Conservation (phyloP, 2,329 filamentous ascomycete species). For the Xylariaceae sp. region DNA sequence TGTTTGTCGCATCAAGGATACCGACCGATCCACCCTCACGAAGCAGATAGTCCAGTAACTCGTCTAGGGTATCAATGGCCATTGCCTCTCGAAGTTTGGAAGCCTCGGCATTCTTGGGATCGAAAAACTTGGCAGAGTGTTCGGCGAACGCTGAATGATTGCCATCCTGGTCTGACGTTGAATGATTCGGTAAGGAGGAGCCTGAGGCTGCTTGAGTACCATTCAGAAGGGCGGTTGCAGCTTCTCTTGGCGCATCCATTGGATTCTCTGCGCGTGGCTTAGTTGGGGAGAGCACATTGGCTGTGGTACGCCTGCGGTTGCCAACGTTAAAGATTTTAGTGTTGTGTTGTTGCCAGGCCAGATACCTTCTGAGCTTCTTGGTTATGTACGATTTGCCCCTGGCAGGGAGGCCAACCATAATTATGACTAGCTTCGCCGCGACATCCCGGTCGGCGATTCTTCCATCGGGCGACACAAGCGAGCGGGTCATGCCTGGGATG, state of each 20-base stretch:
- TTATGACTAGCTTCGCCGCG: conserved; percentile 92
- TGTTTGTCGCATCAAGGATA: conserved; percentile 97
- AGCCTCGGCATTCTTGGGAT: conserved; percentile 84
- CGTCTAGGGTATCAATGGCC: conserved; percentile 89
- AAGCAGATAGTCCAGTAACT: conserved; percentile 88
- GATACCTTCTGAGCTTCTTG: conserved; percentile 93
- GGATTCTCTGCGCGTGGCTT: conserved; percentile 42
- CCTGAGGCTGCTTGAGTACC: conserved; percentile 44
- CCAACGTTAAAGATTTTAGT: conserved; percentile 97
- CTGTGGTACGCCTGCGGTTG: conserved; percentile 82
- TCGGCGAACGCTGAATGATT: conserved; percentile 59
- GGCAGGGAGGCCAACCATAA: conserved; percentile 97
- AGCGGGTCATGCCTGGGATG: conserved; percentile 94
- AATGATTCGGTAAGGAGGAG: conserved; percentile 45
- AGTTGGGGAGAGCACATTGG: conserved; percentile 56
- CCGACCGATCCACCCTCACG: conserved; percentile 84
- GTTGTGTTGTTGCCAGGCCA: conserved; percentile 97
- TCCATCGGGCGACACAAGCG: conserved; percentile 93
- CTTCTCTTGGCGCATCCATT: conserved; percentile 55
- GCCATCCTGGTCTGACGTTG: conserved; percentile 47
- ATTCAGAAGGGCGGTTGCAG: conserved; percentile 64
- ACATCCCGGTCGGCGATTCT: conserved; percentile 93
- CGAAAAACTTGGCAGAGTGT: conserved; percentile 92
- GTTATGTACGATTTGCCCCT: conserved; percentile 98
- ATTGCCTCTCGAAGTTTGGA: conserved; percentile 87